Evolutionary conservation across 202 grass and related monocot species (phyloP), one percentile per base, ranked within the genome.

Genomic region (Carex sylvatica): DNA sequence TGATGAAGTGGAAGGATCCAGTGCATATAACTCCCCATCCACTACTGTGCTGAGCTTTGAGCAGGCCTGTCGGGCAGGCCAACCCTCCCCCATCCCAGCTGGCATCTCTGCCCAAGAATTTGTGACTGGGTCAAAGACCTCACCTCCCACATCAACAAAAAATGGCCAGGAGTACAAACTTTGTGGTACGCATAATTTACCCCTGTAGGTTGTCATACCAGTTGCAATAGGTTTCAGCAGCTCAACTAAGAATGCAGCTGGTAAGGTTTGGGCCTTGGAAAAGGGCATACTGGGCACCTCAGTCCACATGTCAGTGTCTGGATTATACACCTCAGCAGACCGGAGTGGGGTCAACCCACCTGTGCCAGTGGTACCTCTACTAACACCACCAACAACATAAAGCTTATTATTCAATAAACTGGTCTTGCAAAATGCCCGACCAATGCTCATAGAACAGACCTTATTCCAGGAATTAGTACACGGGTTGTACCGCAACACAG

Each of bases 241-340:
- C 60, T 97, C 89, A 49, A 91, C 86, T 67, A 92, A 81, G 83
- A 96, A 93, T 9, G 82, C 75, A 5, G 86, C 91, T 5, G 94
- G 91, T 70, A 90, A 66, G 20, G 61, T 58, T 59, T 90, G 87
- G 0, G 70, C 76, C 70, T 97, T 97, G 26, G 88, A 90, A 82
- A 94, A 97, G 13, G 86, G 79, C 89, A 97, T 93, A 80, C 65
- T 70, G 4, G 94, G 89, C 60, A 97, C 61, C 53, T 81, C 82
- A 2, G 79, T 65, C 94, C 94, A 97, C 6, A 63, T 33, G 53
- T 90, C 86, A 2, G 88, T 94, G 8, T 69, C 33, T 18, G 91
- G 94, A 62, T 97, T 89, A 86, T 92, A 92, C 14, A 97, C 91
- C 85, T 97, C 94, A 7, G 91, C 94, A 35, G 89, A 90, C 68